phyloP scores from a whole-genome alignment of 1,284 basidiomycete species.

The Sparassis latifolia region DNA sequence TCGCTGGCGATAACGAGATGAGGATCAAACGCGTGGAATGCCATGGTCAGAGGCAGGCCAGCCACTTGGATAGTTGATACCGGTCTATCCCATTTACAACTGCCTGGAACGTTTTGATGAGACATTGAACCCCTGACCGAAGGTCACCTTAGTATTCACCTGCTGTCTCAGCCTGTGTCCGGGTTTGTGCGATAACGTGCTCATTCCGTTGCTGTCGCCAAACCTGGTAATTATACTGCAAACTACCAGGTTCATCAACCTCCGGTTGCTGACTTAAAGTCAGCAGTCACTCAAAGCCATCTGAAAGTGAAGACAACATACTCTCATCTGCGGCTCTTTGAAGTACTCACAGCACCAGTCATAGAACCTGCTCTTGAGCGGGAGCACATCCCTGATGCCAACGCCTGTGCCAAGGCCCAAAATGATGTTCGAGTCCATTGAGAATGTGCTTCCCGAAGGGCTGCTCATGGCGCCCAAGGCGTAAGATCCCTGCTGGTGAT shows the following conservation, averaged over 20 bases:
- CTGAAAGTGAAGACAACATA: conserved; percentile 31
- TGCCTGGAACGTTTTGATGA: conserved; percentile 25
- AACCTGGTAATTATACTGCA: conserved; percentile 91
- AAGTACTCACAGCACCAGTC: conserved; percentile 98
- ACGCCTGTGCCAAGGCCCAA: conserved; percentile 69
- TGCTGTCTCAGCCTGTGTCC: conserved; percentile 63
- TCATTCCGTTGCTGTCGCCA: conserved; percentile 95
- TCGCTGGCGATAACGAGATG: conserved; percentile 87
- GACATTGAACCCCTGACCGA: background rate
- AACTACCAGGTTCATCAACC: conserved; percentile 90
- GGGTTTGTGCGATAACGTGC: conserved; percentile 67
- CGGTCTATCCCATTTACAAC: conserved; percentile 73
- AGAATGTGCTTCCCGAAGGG: conserved; percentile 69
- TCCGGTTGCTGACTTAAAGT: conserved; percentile 69
- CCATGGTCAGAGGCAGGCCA: conserved; percentile 71
- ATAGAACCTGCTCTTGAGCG: conserved; percentile 88
- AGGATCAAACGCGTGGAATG: conserved; percentile 91
- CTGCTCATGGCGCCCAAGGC: conserved; percentile 41
- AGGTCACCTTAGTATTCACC: conserved; percentile 37
- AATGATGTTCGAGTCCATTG: conserved; percentile 67
- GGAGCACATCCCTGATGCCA: conserved; percentile 69
- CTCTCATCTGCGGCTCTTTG: conserved; percentile 97
- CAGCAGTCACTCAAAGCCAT: background rate
- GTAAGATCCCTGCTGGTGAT: conserved; percentile 20
- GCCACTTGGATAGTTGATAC: conserved; percentile 70